Conservation (phyloP, 2,329 filamentous ascomycete genomes). For the Colletotrichum aenigma region DNA sequence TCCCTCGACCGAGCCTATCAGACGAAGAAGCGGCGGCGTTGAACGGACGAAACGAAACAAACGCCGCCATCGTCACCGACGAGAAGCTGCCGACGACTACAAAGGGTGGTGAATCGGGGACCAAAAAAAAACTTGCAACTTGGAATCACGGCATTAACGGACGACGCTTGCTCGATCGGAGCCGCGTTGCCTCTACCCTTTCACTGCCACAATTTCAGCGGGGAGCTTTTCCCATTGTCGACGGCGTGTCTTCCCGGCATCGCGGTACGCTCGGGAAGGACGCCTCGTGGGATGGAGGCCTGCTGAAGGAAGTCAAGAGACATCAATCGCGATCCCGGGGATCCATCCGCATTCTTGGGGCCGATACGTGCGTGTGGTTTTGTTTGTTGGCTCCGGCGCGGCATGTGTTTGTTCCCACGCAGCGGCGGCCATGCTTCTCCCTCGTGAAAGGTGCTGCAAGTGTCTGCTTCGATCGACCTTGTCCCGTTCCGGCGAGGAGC, state of each 20-base stretch:
- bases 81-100: neutral
- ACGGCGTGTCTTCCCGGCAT: neutral
- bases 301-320: neutral
- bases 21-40: neutral
- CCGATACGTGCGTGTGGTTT: neutral
- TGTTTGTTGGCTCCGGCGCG: neutral
- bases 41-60: constrained; percentile 7
- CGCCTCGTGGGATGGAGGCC: neutral
- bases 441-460: neutral
- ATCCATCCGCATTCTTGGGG: neutral
- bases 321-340: neutral
- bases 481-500: neutral
- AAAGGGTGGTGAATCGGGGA: neutral
- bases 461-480: neutral
- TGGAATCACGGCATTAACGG: neutral
- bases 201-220: neutral
- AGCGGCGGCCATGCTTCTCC: neutral
- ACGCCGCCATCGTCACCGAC: neutral
- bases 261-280: neutral
- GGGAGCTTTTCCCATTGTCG: neutral
- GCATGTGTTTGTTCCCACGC: neutral
- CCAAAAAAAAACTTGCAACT: neutral
- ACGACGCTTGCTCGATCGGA: neutral
- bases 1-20: neutral
- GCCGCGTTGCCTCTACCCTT: neutral